Evolutionary conservation across 352 stramenopile species (phyloP), one percentile per base, ranked within the genome.

Genomic region (Globisporangium spinosum): DNA sequence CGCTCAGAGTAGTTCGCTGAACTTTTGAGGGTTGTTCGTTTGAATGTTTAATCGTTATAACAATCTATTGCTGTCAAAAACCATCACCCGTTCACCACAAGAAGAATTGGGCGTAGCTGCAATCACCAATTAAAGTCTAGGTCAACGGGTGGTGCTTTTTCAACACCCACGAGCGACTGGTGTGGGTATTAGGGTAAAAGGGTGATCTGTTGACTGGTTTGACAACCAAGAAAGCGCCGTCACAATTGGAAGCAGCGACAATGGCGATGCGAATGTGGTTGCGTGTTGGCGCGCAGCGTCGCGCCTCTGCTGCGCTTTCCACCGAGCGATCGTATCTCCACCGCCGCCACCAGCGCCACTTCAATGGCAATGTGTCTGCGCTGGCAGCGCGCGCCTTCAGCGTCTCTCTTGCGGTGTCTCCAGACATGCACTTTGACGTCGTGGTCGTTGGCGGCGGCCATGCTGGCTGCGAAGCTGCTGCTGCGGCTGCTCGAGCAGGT

Each of bases 371-470:
- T 12, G 15, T 22, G 6, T 35, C 15, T 3, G 1, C 10, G 4
- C 2, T 34, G 15, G 7, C 32, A 13, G 57, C 10, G 38, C 58
- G 58, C 38, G 38, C 38, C 13, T 54, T 64, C 25, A 64, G 58
- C 2, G 27, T 22, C 43, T 54, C 58, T 20, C 22, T 23, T 59
- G 25, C 27, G 34, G 27, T 4, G 22, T 49, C 40, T n/a, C 6
- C 40, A 17, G 53, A 40, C 3, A 43, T 35, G 32, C 57, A 6
- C 20, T 88, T 80, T 55, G 81, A 89, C 56, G 81, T 89, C 25
- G 60, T 89, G n/a, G 79, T 89, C 4, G 77, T 89, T 15, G 81
- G 81, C 17, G 81, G 81, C 49, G 81, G 81, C 2, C 81, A 89
- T 65, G 81, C 81, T 10, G 81, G 81, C 61, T 89, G 81, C 20